Base-by-base conservation (phyloP, 306 rosid genomes). In the Lathyrus oleraceus region DNA sequence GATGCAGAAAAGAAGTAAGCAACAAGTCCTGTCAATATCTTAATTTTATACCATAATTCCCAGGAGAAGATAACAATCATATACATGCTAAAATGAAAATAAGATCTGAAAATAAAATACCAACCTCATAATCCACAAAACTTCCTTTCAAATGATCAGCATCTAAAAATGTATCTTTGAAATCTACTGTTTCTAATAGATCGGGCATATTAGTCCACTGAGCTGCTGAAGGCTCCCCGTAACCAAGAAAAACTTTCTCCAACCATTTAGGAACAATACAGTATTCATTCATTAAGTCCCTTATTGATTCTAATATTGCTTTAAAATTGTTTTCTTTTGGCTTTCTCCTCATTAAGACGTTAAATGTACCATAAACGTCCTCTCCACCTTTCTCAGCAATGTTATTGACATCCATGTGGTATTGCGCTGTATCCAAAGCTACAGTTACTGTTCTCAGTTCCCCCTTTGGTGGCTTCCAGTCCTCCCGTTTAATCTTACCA, bases 401-500 rank as follows among this genome's bases (percentile, higher is more conserved):
- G 76, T 85, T 86, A 76, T 76, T 85, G 67, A 89, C 99, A 79
- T 94, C 99, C 99, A 94, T 94, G 81, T 91, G 83, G 82, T 94
- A 94, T 44, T 94, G 99, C n/a, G 99, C 96, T 40, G 99, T 87
- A 83, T 94, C 99, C 75, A 94, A 86, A 78, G 99, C 99, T 75
- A 94, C 85, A 52, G 92, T 94, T 56, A 94, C 86, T 70, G 99
- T 94, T 89, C 99, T 91, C 74, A 91, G 65, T 59, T 94, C 97
- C 68, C 97, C 99, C 79, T 91, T 94, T 52, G 99, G 97, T 53
- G 97, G 99, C 82, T 94, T 94, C 97, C 99, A 94, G 66, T 94
- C 99, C 81, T 94, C 99, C 19, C 89, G 86, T 79, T 94, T 94
- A 66, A 91, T 87, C 79, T 76, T 91, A 75, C 99, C 96, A 21